Evolutionary conservation across 2,329 filamentous ascomycete species (phyloP).

Genomic region (Allantophomopsis cytisporea): DNA sequence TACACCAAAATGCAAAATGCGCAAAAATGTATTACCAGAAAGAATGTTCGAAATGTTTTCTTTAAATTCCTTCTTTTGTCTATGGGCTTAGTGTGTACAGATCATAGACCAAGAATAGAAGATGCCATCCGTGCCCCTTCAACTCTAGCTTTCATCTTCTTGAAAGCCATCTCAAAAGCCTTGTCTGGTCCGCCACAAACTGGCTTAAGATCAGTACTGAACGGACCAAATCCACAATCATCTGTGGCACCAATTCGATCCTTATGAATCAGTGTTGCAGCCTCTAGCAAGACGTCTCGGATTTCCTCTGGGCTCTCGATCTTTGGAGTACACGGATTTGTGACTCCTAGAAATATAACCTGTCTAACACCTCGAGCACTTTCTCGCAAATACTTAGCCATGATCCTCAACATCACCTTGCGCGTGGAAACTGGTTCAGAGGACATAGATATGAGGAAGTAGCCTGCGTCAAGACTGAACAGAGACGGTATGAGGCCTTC

Average conservation of each 20-base stretch:
- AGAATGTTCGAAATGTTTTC: neutral
- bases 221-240: constrained; percentile 18
- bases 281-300: constrained; percentile 14
- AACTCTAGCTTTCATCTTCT: constrained; percentile 15
- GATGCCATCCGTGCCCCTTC: constrained; percentile 16
- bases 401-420: constrained; percentile 15
- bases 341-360: constrained; percentile 18
- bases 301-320: constrained; percentile 18
- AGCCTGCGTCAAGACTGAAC: constrained; percentile 20
- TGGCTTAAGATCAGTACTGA: constrained; percentile 17
- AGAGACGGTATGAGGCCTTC: constrained; percentile 16
- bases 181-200: constrained; percentile 16
- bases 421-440: constrained; percentile 13
- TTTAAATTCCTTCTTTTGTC: too few relatives aligned
- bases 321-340: constrained; percentile 15
- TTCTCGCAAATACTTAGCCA: constrained; percentile 13
- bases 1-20: too few relatives aligned
- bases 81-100: too few relatives aligned
- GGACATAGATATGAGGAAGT: constrained; percentile 19
- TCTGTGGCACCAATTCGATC: constrained; percentile 18
- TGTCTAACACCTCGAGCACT: constrained; percentile 18
- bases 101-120: constrained; percentile 6
- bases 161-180: constrained; percentile 17
- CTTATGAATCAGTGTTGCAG: constrained; percentile 14
- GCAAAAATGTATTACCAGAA: too few relatives aligned